Evolutionary conservation across 352 stramenopile genomes (phyloP).

Genomic region (Pythium guiyangense): DNA sequence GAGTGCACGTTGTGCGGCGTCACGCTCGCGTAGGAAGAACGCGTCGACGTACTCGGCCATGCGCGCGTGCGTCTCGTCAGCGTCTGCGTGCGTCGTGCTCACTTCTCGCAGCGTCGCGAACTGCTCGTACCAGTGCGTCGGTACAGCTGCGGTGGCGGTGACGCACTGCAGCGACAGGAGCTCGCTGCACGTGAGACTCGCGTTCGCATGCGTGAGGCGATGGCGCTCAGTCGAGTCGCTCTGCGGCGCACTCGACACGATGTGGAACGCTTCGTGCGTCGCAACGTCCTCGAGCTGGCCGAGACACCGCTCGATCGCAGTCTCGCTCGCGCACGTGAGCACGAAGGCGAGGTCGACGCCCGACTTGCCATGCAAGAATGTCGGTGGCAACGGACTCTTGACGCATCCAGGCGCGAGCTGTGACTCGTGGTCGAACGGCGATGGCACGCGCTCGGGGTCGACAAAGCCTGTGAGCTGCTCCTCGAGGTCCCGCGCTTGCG

Average conservation of each 20-base stretch:
- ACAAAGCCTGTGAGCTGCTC: slow-evolving; percentile 52
- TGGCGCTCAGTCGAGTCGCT: slow-evolving; percentile 45
- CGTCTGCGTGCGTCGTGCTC: slow-evolving; percentile 7
- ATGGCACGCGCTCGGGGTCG: slow-evolving; percentile 31
- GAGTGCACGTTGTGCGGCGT: slow-evolving; percentile 11
- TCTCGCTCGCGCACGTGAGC: slow-evolving; percentile 30
- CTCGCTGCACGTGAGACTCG: slow-evolving; percentile 34
- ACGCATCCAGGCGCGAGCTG: slow-evolving; percentile 32
- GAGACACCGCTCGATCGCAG: slow-evolving; percentile 52
- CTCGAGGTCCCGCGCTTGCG: slow-evolving; percentile 43
- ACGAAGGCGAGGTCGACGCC: slow-evolving; percentile 73
- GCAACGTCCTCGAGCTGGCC: slow-evolving; percentile 46
- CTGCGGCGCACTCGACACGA: slow-evolving; percentile 41
- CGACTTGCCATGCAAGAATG: slow-evolving; percentile 59
- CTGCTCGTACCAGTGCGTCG: slow-evolving; percentile 39
- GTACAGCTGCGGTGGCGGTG: slow-evolving; percentile 15
- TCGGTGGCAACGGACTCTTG: slow-evolving; percentile 29
- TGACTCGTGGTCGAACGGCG: slow-evolving; percentile 54
- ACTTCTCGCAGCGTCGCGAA: slow-evolving; percentile 48
- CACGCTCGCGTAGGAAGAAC: slow-evolving; percentile 20
- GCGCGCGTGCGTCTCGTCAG: slow-evolving; percentile 26
- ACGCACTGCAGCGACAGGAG: slow-evolving; percentile 54
- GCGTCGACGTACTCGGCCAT: slow-evolving; percentile 31
- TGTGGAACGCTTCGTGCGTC: slow-evolving; percentile 37
- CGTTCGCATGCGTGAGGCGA: slow-evolving; percentile 47